These are phyloP conservation scores for Hydrangea macrophylla DNA, from an alignment of 148 eudicot species.

Conservation along the genomic window DNA sequence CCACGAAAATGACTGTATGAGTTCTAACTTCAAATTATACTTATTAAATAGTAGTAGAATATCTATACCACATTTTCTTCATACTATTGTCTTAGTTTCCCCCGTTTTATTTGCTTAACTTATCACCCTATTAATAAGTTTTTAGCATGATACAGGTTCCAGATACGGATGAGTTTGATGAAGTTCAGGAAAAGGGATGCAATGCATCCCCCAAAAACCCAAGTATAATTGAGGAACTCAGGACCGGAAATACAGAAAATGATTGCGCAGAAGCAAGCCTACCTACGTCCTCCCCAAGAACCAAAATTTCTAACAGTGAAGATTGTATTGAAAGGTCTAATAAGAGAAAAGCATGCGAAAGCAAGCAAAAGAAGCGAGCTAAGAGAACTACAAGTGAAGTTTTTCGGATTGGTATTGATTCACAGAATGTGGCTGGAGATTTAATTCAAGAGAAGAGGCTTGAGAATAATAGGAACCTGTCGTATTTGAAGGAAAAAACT, in stretches of 20 bases:
- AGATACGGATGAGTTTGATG: slow-evolving; percentile 22
- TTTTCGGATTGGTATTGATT: slow-evolving; percentile 14
- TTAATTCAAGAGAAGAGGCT: slow-evolving; percentile 5
- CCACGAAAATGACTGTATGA: slow-evolving; percentile 52
- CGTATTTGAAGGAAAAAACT: slow-evolving; percentile 14
- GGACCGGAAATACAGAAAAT: slow-evolving; percentile 14
- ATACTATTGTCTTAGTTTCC: not conserved
- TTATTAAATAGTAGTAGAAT: too few relatives aligned
- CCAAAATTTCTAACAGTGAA: slow-evolving; percentile 1
- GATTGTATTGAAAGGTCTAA: slow-evolving; percentile 1
- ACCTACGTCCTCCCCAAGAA: slow-evolving; percentile 18
- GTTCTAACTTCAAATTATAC: not conserved
- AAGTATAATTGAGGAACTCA: slow-evolving; percentile 4
- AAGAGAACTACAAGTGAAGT: slow-evolving; percentile 2
- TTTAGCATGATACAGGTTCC: slow-evolving; percentile 35
- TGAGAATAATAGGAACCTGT: not conserved
- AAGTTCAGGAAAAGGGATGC: slow-evolving; percentile 16
- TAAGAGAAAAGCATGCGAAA: slow-evolving; percentile 38
- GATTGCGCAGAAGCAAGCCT: slow-evolving; percentile 8
- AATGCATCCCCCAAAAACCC: slow-evolving; percentile 13
- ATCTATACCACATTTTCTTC: not conserved
- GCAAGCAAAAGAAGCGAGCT: slow-evolving; percentile 22
- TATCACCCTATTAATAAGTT: not conserved
- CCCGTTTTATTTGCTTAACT: not conserved
- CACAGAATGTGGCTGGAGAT: slow-evolving; percentile 18